These are phyloP conservation scores for Claviceps sp. DNA, from an alignment of 2,329 filamentous ascomycete genomes.

Conservation along the genomic window DNA sequence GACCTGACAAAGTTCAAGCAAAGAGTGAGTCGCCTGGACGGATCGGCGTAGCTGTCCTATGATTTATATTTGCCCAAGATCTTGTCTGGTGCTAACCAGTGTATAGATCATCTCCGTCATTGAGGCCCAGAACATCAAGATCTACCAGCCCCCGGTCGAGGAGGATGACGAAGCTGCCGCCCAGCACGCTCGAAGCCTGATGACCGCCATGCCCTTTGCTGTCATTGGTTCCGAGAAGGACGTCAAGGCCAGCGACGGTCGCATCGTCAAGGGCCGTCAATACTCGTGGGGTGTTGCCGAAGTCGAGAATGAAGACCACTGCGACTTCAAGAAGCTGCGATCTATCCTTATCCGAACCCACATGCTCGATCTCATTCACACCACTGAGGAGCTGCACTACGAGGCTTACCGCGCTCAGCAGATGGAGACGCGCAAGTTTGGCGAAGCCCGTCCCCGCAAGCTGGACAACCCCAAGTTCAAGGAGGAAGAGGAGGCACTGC, in stretches of 20 bases:
- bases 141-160: constrained; percentile 94
- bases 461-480: constrained; percentile 99
- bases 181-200: constrained; percentile 84
- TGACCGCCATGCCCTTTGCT: constrained; percentile 95
- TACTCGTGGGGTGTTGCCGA: constrained; percentile 99
- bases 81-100: constrained; percentile 7
- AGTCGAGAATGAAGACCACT: constrained; percentile 99
- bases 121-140: constrained; percentile 98
- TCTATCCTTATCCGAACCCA: constrained; percentile 97
- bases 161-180: constrained; percentile 96
- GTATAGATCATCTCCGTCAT: constrained; percentile 84
- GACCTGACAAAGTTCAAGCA: constrained; percentile 92
- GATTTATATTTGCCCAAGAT: not conserved
- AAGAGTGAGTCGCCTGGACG: constrained; percentile 47
- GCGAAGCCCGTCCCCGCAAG: constrained; percentile 92
- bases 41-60: not conserved
- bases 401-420: constrained; percentile 98
- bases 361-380: constrained; percentile 99
- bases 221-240: constrained; percentile 99
- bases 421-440: constrained; percentile 99
- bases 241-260: constrained; percentile 88
- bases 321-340: constrained; percentile 99
- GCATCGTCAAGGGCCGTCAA: constrained; percentile 96
- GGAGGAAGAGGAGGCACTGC: constrained; percentile 95
- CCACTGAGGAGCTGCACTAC: constrained; percentile 98